Evolutionary conservation across 2,329 filamentous ascomycete species (phyloP), one percentile per base, ranked within the genome.

Genomic region (Cladosporium sp.): DNA sequence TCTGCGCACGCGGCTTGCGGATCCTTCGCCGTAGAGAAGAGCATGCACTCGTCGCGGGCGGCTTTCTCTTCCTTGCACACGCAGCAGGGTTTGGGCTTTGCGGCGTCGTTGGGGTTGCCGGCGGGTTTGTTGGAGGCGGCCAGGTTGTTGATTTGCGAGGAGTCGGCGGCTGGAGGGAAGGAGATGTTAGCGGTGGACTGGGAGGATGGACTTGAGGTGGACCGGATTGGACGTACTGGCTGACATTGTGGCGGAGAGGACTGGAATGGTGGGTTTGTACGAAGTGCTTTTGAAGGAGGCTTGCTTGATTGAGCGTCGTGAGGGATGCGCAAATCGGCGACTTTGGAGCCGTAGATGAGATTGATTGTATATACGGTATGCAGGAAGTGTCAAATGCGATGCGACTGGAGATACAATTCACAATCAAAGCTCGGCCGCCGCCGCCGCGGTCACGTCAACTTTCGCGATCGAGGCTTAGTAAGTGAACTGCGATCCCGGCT

Each of bases 21-120:
- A 72, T 97, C 88, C 70, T 87, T 82, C 61, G 89, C 83, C 63
- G 85, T 92, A 58, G 91, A 96, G 80, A 97, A 97, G 59, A 99
- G 89, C 93, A 99, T 97, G 82, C 94, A 99, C 77, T 99, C 92
- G 78, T 99, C 94, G 64, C 94, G 90, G 67, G 84, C 84, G 39
- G 90, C 82, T 76, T 99, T 99, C 76, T 99, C 92, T 45, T 94
- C 86, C 73, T 92, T 97, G 85, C 94, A 99, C 30, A 97, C 94
- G 74, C 94, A 97, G 84, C 94, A 97, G 43, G 93, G 93, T 91
- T 97, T 70, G 25, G 61, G 61, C 17, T 58, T 58, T 8, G 30
- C 5, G 3, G 45, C n/a, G 47, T 11, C 40, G 38, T 1, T n/a
- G 50, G 20, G 12, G 55, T 25, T 37, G 37, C 25, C 40, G 28